These are phyloP conservation scores for Begonia masoniana DNA, from an alignment of 306 rosid species.

Conservation along the genomic window DNA sequence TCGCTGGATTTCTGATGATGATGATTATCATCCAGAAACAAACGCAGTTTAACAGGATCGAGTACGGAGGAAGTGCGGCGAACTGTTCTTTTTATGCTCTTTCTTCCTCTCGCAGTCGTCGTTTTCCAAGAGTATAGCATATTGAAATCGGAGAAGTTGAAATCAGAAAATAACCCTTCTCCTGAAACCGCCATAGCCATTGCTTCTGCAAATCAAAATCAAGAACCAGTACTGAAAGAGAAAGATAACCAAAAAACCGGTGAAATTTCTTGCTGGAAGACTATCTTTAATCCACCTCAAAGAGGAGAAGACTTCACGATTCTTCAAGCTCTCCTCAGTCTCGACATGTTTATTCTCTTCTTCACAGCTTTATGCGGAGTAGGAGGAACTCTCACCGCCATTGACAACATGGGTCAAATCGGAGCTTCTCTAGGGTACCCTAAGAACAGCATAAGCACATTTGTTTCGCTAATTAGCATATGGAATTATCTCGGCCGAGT, in stretches of 20 bases:
- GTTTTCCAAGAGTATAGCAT: constrained; percentile 12
- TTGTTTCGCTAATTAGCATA: constrained; percentile 12
- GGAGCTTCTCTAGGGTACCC: constrained; percentile 9
- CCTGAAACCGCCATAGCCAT: not conserved
- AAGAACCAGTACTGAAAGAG: not conserved
- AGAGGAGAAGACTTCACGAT: constrained; percentile 28
- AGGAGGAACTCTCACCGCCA: constrained; percentile 22
- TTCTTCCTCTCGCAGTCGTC: constrained; percentile 14
- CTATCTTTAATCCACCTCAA: constrained; percentile 14
- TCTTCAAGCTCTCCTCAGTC: constrained; percentile 19
- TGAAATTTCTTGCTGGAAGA: constrained; percentile 10
- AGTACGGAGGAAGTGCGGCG: constrained; percentile 4
- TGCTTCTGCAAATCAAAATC: not conserved
- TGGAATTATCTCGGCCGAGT: constrained; percentile 20
- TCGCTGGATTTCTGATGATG: constrained; percentile 26
- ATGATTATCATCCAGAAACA: constrained; percentile 10
- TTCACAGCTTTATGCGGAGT: constrained; percentile 10
- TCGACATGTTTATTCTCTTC: constrained; percentile 22
- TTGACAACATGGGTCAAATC: constrained; percentile 15
- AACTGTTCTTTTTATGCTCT: constrained; percentile 11
- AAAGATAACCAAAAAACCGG: not conserved
- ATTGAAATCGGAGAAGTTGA: not conserved
- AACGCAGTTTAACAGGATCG: not conserved
- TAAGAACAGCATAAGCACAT: constrained; percentile 12
- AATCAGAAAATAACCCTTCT: not conserved